Evolutionary conservation across 352 stramenopile species (phyloP), one percentile per base, ranked within the genome.

Genomic region (Phytophthora hibernalis): DNA sequence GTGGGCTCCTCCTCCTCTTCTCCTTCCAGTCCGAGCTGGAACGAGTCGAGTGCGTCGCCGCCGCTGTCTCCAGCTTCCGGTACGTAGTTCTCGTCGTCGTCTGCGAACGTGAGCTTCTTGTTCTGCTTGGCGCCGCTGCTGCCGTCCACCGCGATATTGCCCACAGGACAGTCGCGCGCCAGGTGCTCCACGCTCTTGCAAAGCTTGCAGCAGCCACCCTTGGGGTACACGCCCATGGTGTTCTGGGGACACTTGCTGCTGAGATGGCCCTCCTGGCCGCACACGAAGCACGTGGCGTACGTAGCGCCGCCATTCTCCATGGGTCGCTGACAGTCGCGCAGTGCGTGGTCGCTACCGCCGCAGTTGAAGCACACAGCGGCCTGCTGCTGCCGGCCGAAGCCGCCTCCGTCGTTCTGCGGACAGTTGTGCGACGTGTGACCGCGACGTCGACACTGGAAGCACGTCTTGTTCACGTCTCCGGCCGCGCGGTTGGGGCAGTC

Each of bases 281-380:
- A 97, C 38, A 97, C 83, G 65, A 96, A 97, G 72, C 91, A 97
- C 54, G 83, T 92, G 20, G 89, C 89, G 68, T 82, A 95, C 18
- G 81, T 73, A 20, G 84, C 78, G 13, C 85, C 86, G 18, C 81
- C 80, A 57, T 88, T 87, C 18, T 89, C 73, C 43, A 74, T 81
- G 5, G 85, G 80, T 54, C 85, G 79, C 11, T 61, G 74, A 43
- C 91, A 97, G 69, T 94, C 82, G 20, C 83, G 77, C 33, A 97
- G 70, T 22, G 71, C 71, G 70, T 97, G 91, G 55, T 83, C 72
- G 24, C 54, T 60, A 3, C 77, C 82, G 33, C 91, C 91, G 50
- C 91, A 97, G 75, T 96, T 97, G 74, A 95, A 97, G 57, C 91
- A 97, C 26, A 96, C 76, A 16, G 53, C 40, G 9, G 62, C 47